Percentiles rank a stretch among this genome's conserved stretches.
These are phyloP conservation scores for Saccharomycopsis babjevae DNA, from an alignment of 805 yeast species.

Conservation along the genomic window DNA sequence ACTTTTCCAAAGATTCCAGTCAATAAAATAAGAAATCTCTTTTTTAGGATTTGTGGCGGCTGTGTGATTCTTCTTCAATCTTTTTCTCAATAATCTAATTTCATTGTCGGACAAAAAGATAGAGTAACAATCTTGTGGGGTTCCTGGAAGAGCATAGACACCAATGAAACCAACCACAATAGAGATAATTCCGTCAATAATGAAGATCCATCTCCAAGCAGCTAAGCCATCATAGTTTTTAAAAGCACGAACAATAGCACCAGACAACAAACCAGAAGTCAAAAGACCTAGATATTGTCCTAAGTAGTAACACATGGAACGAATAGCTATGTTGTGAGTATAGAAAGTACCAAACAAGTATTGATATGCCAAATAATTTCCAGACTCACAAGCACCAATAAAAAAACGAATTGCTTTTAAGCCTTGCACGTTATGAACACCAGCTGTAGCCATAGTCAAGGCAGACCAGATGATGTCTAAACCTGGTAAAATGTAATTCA, in stretches of 20 bases:
- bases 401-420: conserved; percentile 56
- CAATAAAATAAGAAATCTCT: conserved; percentile 24
- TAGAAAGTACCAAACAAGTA: conserved; percentile 45
- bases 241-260: conserved; percentile 38
- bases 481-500: conserved; percentile 42
- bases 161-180: conserved; percentile 40
- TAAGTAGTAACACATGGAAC: conserved; percentile 49
- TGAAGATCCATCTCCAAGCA: conserved; percentile 69
- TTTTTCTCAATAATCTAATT: conserved; percentile 40
- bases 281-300: conserved; percentile 56
- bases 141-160: conserved; percentile 43
- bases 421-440: conserved; percentile 38
- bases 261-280: conserved; percentile 54
- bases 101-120: conserved; percentile 50
- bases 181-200: conserved; percentile 53
- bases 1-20: conserved; percentile 38
- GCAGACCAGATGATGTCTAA: conserved; percentile 62
- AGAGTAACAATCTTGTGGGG: conserved; percentile 54
- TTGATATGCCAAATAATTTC: conserved; percentile 52
- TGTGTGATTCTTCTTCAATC: conserved; percentile 25
- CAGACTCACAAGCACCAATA: conserved; percentile 60
- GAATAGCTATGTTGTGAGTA: conserved; percentile 45
- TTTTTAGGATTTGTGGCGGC: conserved; percentile 2
- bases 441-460: conserved; percentile 47
- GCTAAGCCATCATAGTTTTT: conserved; percentile 42